Percentiles rank a stretch among this genome's conserved stretches.
Conservation (phyloP, 805 yeast species). For the Ogataea chonburiensis region DNA sequence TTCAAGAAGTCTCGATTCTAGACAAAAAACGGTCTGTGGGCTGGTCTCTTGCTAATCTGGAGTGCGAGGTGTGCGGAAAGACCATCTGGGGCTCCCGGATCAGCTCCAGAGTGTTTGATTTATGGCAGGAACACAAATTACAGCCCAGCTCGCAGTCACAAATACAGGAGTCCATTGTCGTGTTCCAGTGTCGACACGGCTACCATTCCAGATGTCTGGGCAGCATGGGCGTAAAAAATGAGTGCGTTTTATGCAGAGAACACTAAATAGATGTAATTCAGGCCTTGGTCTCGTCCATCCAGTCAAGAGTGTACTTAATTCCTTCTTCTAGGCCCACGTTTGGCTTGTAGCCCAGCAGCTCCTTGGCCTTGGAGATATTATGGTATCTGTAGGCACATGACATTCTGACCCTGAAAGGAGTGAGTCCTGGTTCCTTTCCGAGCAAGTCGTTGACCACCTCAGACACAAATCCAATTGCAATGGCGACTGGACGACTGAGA, state of each 20-base stretch:
- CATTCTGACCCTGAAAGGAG: constrained; percentile 90
- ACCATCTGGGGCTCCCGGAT: constrained; percentile 68
- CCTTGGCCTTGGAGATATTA: constrained; percentile 84
- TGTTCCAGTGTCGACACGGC: constrained; percentile 66
- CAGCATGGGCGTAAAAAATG: constrained; percentile 40
- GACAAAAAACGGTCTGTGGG: constrained; percentile 50
- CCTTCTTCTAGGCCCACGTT: constrained; percentile 77
- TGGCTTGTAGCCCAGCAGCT: constrained; percentile 75
- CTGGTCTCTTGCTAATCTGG: constrained; percentile 53
- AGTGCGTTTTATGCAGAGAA: constrained; percentile 44
- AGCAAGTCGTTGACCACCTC: constrained; percentile 65
- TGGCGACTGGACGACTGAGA: constrained; percentile 71
- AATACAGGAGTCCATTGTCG: constrained; percentile 38
- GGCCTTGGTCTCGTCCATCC: constrained; percentile 72
- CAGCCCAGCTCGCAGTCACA: constrained; percentile 12
- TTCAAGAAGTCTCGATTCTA: constrained; percentile 43
- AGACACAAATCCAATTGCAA: constrained; percentile 78
- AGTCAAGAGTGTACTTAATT: constrained; percentile 71
- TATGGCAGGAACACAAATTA: constrained; percentile 51
- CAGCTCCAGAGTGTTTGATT: constrained; percentile 45
- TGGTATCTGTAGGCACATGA: constrained; percentile 94
- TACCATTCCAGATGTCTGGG: constrained; percentile 59
- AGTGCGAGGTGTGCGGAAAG: constrained; percentile 78
- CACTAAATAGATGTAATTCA: constrained; percentile 6
- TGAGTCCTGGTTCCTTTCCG: constrained; percentile 88